phyloP scores from a whole-genome alignment of 257 asterid species.

The Nyctanthes arbortristis region DNA sequence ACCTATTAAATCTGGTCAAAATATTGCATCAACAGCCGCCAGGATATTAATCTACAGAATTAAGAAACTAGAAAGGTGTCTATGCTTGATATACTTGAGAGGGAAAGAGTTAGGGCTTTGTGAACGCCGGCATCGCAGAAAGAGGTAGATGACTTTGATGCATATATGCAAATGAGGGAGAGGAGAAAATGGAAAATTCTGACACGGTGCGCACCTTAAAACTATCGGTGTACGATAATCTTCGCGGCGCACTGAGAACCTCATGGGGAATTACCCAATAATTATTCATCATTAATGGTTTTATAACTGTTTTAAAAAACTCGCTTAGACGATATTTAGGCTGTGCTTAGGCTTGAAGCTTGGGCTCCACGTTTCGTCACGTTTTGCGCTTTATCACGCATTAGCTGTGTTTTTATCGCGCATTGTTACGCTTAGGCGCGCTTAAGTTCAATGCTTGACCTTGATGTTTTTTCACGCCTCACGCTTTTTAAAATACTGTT shows the following conservation, averaged over 20 bases:
- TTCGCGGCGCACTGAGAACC: not conserved
- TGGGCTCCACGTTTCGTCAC: no score
- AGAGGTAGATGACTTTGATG: slow-evolving; percentile 20
- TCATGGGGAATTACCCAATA: not conserved
- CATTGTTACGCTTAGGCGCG: no score
- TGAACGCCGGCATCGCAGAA: slow-evolving; percentile 36
- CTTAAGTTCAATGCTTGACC: no score
- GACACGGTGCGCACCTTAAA: slow-evolving; percentile 27
- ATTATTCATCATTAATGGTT: no score
- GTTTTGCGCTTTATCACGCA: no score
- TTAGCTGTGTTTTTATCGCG: no score
- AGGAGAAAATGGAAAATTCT: slow-evolving; percentile 13
- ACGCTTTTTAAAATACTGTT: no score
- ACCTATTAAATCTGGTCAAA: slow-evolving; percentile 27
- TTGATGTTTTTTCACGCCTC: no score
- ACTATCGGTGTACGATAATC: slow-evolving; percentile 30
- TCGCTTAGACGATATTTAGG: no score
- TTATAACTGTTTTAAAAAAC: no score
- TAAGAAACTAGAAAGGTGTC: not conserved
- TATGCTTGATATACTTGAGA: slow-evolving; percentile 15
- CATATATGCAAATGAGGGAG: not conserved
- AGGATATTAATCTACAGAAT: not conserved
- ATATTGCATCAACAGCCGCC: slow-evolving; percentile 4
- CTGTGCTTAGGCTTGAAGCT: no score
- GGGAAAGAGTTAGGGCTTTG: slow-evolving; percentile 36